Conservation (phyloP, 2,329 filamentous ascomycete genomes). For the Byssothecium circinans region DNA sequence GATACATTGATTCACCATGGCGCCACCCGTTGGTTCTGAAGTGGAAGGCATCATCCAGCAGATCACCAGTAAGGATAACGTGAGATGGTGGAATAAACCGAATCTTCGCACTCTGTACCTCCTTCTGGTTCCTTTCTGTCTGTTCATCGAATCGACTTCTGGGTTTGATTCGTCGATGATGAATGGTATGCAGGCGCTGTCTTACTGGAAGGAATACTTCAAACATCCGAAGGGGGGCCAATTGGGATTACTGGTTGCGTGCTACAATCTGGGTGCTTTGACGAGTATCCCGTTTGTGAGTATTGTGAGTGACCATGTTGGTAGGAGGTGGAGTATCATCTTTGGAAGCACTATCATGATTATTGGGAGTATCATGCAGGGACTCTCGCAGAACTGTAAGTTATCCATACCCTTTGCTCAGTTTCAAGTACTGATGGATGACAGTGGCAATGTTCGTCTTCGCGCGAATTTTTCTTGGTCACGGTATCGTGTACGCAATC, state of each 20-base stretch:
- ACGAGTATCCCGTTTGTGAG: constrained; percentile 61
- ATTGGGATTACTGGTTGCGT: constrained; percentile 60
- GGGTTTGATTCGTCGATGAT: constrained; percentile 60
- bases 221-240: constrained; percentile 49
- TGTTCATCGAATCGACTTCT: constrained; percentile 65
- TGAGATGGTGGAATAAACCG: constrained; percentile 60
- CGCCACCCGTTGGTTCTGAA: constrained; percentile 16
- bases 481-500: constrained; percentile 67
- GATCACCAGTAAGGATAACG: constrained; percentile 41
- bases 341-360: constrained; percentile 59
- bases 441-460: constrained; percentile 56
- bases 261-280: constrained; percentile 63
- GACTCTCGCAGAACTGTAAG: constrained; percentile 49
- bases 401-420: not conserved
- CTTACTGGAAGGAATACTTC: constrained; percentile 52
- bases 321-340: constrained; percentile 60
- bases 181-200: constrained; percentile 35
- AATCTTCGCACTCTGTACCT: constrained; percentile 61
- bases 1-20: constrained; percentile 20
- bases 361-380: constrained; percentile 60
- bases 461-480: constrained; percentile 65
- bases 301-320: constrained; percentile 57
- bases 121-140: constrained; percentile 61
- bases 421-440: not conserved
- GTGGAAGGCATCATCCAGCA: constrained; percentile 37